A percentile compares a stretch with the other conserved stretches of the same genome.
Conservation (phyloP, 1,139 yeast species). For the Meyerozyma sp. region DNA sequence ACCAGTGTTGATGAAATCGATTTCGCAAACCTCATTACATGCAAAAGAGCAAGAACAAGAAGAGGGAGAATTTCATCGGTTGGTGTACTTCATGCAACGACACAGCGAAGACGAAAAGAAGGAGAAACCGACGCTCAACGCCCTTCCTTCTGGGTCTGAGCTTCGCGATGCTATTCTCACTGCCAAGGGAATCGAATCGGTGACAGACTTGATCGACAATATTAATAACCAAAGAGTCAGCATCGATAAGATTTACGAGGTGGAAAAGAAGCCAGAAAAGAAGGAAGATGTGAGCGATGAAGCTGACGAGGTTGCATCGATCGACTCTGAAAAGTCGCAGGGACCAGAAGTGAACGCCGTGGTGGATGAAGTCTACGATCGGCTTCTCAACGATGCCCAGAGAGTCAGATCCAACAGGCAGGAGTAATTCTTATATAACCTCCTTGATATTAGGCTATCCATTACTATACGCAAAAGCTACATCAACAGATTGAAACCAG, state of each 20-base stretch:
- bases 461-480: neutral
- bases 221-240: slow-evolving; percentile 51
- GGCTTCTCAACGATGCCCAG: slow-evolving; percentile 60
- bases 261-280: slow-evolving; percentile 9
- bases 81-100: slow-evolving; percentile 72
- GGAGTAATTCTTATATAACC: slow-evolving; percentile 1
- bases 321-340: slow-evolving; percentile 18
- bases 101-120: slow-evolving; percentile 26
- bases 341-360: slow-evolving; percentile 27
- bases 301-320: slow-evolving; percentile 15
- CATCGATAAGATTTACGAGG: slow-evolving; percentile 48
- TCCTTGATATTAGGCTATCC: neutral
- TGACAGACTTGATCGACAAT: slow-evolving; percentile 62
- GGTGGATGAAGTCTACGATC: slow-evolving; percentile 67
- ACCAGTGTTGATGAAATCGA: slow-evolving; percentile 59
- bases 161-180: slow-evolving; percentile 70
- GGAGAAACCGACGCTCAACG: slow-evolving; percentile 30
- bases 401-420: slow-evolving; percentile 51
- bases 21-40: slow-evolving; percentile 61
- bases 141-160: slow-evolving; percentile 70
- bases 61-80: slow-evolving; percentile 86
- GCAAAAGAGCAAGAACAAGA: slow-evolving; percentile 79
- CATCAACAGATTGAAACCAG: neutral
- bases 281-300: slow-evolving; percentile 18
- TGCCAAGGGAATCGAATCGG: slow-evolving; percentile 73